Evolutionary conservation across 2,329 filamentous ascomycete genomes (phyloP), one percentile per base, ranked within the genome.

Genomic region (Arthroderma sp.): DNA sequence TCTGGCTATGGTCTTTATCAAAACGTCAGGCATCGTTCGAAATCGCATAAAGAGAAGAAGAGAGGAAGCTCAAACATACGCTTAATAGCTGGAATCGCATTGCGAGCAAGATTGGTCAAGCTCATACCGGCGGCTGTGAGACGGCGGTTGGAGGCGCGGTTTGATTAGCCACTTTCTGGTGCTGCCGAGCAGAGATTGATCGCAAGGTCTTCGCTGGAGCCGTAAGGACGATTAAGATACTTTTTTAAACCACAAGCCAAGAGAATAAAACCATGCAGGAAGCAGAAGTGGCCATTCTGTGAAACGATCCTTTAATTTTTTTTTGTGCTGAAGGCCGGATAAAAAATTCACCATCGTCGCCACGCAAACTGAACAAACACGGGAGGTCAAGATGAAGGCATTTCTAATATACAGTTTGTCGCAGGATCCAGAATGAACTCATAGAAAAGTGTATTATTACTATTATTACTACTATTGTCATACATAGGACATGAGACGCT

Each of bases 81-180:
- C 36, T 45, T 47, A 11, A 42, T 43, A n/a, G 44, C 42, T 33
- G 49, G 45, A 33, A 39, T 47, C 45, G 49, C 45, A 47, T 52
- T 60, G 57, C 61, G 63, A 53, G 62, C 56, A 52, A 65, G 55
- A 46, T 56, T 55, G 50, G 60, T 57, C 45, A 62, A 61, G 52
- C 61, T 63, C 60, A 65, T 61, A 29, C 15, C 15, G 56, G 57
- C 36, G 10, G 15, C 41, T 31, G 27, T 31, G 31, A 38, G 42
- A 30, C 7, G 42, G 15, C 10, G 11, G 30, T 32, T 40, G 28
- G n/a, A 28, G 29, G 38, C 7, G 28, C 40, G 44, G 45, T 40
- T 29, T 40, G 33, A 32, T 36, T 30, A 27, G 11, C 40, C 36
- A 31, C 31, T 43, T 36, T 40, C 45, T 31, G 45, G n/a, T 32